Percentiles rank a stretch among this genome's conserved stretches.
These are phyloP conservation scores for Starmera stellimalicola DNA, from an alignment of 1,139 yeast species.

Conservation along the genomic window DNA sequence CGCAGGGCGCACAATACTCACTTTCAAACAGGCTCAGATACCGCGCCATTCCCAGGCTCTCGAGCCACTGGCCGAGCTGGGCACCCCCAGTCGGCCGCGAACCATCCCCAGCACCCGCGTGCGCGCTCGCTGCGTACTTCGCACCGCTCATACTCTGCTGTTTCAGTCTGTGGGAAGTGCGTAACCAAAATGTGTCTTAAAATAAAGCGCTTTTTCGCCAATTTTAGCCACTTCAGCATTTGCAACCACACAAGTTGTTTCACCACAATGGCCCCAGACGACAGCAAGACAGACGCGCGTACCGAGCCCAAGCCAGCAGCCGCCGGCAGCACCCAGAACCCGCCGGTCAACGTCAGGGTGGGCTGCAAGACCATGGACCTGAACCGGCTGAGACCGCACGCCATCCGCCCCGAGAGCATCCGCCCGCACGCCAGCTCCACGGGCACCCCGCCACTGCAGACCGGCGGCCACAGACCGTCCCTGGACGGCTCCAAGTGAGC, in stretches of 20 bases:
- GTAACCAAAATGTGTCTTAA: too few species aligned
- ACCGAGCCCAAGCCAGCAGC: too few species aligned
- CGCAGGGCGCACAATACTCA: not conserved
- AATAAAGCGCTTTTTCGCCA: too few species aligned
- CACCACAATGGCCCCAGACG: too few species aligned
- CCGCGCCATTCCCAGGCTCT: not conserved
- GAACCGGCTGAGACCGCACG: conserved; percentile 17
- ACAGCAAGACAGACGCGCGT: too few species aligned
- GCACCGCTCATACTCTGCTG: too few species aligned
- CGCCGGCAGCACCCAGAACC: too few species aligned
- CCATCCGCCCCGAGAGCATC: conserved; percentile 8
- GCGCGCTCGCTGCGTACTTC: not conserved
- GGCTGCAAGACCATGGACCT: conserved; percentile 8
- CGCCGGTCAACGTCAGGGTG: conserved; percentile 1
- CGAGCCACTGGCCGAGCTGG: not conserved
- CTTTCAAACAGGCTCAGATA: not conserved
- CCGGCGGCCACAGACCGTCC: conserved; percentile 16
- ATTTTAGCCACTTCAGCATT: too few species aligned
- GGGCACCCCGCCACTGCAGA: conserved; percentile 9
- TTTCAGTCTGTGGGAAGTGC: too few species aligned
- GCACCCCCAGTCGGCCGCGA: not conserved
- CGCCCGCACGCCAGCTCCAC: conserved; percentile 8
- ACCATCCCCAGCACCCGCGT: not conserved
- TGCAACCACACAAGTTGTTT: too few species aligned
- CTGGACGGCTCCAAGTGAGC: conserved; percentile 1